phyloP scores from a whole-genome alignment of 2,329 filamentous ascomycete species.

The Escovopsis sp. region DNA sequence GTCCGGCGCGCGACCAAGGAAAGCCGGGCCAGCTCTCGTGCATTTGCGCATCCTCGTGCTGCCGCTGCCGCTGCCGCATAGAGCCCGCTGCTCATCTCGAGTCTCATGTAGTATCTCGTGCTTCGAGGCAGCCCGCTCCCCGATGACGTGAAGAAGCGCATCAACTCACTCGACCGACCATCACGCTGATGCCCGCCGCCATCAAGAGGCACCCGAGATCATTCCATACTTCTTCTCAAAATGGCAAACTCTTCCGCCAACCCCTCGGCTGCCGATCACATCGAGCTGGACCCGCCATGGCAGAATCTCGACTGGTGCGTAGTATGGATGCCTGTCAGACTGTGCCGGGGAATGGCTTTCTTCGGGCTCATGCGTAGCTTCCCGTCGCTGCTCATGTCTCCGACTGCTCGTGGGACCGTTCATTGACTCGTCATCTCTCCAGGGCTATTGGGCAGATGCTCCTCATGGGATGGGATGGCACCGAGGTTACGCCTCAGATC shows the following conservation, averaged over 20 bases:
- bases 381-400: neutral
- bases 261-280: constrained; percentile 17
- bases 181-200: constrained; percentile 1
- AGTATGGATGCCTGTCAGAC: neutral
- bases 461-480: constrained; percentile 78
- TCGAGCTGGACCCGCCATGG: constrained; percentile 47
- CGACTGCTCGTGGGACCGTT: constrained; percentile 2
- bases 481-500: constrained; percentile 70
- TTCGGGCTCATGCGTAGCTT: neutral
- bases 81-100: too few relatives aligned
- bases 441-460: constrained; percentile 63
- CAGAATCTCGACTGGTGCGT: constrained; percentile 63
- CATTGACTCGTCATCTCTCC: constrained; percentile 14
- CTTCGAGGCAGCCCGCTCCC: constrained; percentile 3
- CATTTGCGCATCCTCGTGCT: neutral
- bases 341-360: neutral
- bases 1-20: neutral
- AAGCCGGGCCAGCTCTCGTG: neutral
- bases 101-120: neutral
- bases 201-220: neutral
- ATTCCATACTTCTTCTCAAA: constrained; percentile 1
- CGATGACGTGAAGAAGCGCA: constrained; percentile 13
- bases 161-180: constrained; percentile 5
- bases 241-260: constrained; percentile 12
- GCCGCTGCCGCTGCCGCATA: neutral